Evolutionary conservation across 2,329 filamentous ascomycete genomes (phyloP).

Genomic region (Sclerotinia borealis): DNA sequence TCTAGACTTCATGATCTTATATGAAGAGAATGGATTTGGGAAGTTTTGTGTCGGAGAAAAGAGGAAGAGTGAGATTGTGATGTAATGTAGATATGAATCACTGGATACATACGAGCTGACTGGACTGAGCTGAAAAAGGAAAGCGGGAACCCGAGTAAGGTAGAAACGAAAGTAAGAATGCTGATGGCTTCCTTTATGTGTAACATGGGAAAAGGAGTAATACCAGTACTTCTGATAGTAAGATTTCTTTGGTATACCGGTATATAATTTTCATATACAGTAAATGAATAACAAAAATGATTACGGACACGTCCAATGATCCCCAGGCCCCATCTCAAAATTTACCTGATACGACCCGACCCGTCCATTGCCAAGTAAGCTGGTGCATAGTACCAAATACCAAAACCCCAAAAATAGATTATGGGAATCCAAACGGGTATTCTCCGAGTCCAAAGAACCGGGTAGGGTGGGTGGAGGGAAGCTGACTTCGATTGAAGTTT

Average conservation of each 20-base stretch:
- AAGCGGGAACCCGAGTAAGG: background rate
- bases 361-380: background rate
- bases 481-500: background rate
- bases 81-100: background rate
- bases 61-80: background rate
- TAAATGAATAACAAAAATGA: background rate
- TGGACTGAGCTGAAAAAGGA: background rate
- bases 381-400: background rate
- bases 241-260: too few species aligned
- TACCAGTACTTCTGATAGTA: background rate
- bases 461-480: background rate
- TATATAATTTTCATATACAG: background rate
- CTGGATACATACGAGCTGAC: background rate
- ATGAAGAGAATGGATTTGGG: background rate
- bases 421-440: background rate
- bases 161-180: background rate
- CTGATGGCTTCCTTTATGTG: background rate
- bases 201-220: too few species aligned
- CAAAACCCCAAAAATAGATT: background rate
- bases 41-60: too few species aligned
- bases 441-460: background rate
- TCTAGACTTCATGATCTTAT: background rate
- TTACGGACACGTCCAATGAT: background rate
- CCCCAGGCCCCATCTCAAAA: background rate
- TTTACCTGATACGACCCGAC: background rate